Conservation (phyloP, 2,329 filamentous ascomycete genomes). For the Talaromyces pinophilus region DNA sequence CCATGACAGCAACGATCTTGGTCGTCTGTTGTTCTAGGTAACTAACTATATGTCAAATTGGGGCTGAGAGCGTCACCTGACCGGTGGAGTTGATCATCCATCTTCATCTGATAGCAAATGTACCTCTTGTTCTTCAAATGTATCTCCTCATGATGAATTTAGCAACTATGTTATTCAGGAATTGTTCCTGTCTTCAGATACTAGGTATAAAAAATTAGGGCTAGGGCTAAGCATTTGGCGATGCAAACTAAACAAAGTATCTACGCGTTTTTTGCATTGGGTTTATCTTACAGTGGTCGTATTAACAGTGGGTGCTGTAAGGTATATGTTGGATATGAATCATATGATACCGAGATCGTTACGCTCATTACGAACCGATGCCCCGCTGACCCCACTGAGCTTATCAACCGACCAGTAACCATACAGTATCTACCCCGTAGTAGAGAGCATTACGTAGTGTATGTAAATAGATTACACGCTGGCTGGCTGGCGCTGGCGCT, state of each 20-base stretch:
- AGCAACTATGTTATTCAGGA: not conserved
- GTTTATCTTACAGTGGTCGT: not conserved
- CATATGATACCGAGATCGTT: not conserved
- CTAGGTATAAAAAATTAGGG: not conserved
- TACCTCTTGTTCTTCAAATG: not conserved
- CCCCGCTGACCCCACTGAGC: not conserved
- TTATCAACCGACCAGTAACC: not conserved
- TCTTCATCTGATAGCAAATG: not conserved
- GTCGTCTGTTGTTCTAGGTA: too few species aligned
- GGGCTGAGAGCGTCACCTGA: not conserved
- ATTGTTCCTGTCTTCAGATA: not conserved
- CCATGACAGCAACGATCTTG: too few species aligned
- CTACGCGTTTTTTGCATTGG: not conserved
- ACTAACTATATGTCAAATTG: not conserved
- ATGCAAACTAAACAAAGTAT: not conserved
- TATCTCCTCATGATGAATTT: not conserved
- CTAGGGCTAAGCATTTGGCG: not conserved
- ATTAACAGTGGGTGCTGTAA: not conserved
- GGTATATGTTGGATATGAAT: not conserved
- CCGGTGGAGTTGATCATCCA: not conserved
- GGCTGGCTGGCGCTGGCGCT: not conserved
- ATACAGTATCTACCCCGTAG: not conserved
- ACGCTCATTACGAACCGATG: not conserved
- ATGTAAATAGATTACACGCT: constrained; percentile 8
- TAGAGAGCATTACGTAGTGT: constrained; percentile 2